Percentiles rank a stretch among this genome's conserved stretches.
Conservation (phyloP, 306 rosid species). For the Medicago lupulina region DNA sequence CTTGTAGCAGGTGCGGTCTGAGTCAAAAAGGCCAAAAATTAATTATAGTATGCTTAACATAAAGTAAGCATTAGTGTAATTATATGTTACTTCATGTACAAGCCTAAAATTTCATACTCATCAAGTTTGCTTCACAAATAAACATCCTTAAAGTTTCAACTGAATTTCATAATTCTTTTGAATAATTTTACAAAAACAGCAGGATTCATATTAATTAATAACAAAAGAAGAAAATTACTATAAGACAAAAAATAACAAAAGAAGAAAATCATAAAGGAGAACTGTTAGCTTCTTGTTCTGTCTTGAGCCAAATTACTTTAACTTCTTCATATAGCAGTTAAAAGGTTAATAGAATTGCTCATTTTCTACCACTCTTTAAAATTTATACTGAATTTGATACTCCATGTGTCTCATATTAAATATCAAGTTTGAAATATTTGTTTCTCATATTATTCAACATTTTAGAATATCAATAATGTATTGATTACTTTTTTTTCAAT, state of each 20-base stretch:
- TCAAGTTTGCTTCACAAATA: conserved; percentile 37
- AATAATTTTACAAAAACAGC: conserved; percentile 3
- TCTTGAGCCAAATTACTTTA: not conserved
- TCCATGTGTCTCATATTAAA: not conserved
- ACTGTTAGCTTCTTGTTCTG: not conserved
- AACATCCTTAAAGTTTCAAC: conserved; percentile 9
- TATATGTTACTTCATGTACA: conserved; percentile 52
- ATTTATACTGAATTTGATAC: not conserved
- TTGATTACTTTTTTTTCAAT: too few relatives aligned
- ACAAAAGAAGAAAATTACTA: not conserved
- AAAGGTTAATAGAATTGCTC: too few relatives aligned
- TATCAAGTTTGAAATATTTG: too few relatives aligned
- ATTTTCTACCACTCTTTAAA: too few relatives aligned
- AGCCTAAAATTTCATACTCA: conserved; percentile 45
- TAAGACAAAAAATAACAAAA: too few relatives aligned
- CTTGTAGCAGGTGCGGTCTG: conserved; percentile 31
- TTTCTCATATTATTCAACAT: too few relatives aligned
- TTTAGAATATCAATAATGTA: too few relatives aligned
- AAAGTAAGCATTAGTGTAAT: conserved; percentile 50
- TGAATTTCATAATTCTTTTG: conserved; percentile 22
- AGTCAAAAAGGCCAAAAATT: conserved; percentile 46
- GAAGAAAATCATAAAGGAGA: not conserved
- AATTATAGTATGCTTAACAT: conserved; percentile 46
- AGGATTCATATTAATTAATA: not conserved
- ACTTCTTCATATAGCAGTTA: too few relatives aligned